Evolutionary conservation across 2,329 filamentous ascomycete genomes (phyloP).

Genomic region (Dichotomopilus funicola): DNA sequence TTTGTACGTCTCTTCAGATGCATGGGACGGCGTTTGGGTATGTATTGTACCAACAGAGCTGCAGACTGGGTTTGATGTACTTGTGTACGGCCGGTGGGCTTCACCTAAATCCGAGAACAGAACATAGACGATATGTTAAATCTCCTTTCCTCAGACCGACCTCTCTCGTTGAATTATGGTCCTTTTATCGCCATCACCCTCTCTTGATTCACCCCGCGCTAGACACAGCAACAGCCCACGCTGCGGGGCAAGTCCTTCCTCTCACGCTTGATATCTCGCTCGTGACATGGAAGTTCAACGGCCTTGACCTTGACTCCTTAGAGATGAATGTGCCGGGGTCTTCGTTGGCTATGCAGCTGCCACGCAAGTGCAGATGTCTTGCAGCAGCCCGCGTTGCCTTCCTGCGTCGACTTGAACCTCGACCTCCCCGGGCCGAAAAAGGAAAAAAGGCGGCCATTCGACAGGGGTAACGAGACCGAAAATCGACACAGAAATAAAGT

Average conservation of each 20-base stretch:
- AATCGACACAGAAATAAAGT: conserved; percentile 1
- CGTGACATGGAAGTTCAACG: not conserved
- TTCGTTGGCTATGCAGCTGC: conserved; percentile 19
- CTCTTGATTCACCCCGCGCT: not conserved
- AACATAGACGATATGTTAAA: not conserved
- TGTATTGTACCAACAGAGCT: not conserved
- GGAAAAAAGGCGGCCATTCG: conserved; percentile 3
- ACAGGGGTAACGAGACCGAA: conserved; percentile 12
- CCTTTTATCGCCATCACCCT: not conserved
- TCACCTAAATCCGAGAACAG: not conserved
- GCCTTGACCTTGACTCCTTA: no score
- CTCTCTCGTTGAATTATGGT: no score
- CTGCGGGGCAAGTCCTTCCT: no score
- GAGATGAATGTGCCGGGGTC: not conserved
- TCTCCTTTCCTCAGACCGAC: not conserved
- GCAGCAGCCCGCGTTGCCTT: conserved; percentile 4
- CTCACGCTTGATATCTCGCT: conserved; percentile 3
- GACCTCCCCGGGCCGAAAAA: not conserved
- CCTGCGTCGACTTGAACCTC: no score
- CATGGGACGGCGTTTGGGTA: conserved; percentile 24
- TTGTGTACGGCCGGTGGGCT: no score
- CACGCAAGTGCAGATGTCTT: conserved; percentile 17
- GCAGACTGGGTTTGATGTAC: conserved; percentile 1
- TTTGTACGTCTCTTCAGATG: conserved; percentile 15
- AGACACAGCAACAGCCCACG: no score